Conservation (phyloP, 2,329 filamentous ascomycete genomes). For the Penicillium sclerotiorum region DNA sequence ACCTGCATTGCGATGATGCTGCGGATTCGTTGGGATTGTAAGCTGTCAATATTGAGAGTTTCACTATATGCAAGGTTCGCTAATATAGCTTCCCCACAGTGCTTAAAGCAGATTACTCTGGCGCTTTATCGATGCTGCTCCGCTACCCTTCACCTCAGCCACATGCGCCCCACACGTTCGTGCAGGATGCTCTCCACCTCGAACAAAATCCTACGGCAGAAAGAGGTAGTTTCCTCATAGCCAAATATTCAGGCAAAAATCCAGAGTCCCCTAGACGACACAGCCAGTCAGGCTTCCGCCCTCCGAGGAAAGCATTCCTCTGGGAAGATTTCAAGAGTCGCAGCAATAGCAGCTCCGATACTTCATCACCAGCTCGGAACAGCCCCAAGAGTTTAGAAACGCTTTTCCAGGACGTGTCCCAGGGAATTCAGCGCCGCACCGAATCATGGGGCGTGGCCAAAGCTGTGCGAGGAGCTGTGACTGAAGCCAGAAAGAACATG, state of each 20-base stretch:
- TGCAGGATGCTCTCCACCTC: conserved; percentile 74
- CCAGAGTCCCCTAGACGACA: conserved; percentile 36
- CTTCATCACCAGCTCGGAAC: conserved; percentile 39
- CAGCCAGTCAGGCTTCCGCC: conserved; percentile 23
- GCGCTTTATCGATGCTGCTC: conserved; percentile 77
- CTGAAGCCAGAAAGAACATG: conserved; percentile 50
- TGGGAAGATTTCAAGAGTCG: conserved; percentile 32
- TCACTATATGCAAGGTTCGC: neutral
- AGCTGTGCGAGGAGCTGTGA: conserved; percentile 51
- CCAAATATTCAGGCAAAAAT: conserved; percentile 50
- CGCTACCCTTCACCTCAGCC: conserved; percentile 74
- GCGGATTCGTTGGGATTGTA: conserved; percentile 85
- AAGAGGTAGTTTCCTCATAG: conserved; percentile 47
- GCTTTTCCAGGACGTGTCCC: conserved; percentile 52
- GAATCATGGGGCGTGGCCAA: conserved; percentile 54
- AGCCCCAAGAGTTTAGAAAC: conserved; percentile 48
- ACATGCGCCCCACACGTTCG: conserved; percentile 74
- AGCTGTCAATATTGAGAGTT: conserved; percentile 35
- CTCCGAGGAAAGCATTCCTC: conserved; percentile 25
- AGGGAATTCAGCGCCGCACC: conserved; percentile 50
- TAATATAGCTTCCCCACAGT: conserved; percentile 54
- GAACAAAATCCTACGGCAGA: conserved; percentile 48
- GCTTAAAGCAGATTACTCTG: conserved; percentile 83
- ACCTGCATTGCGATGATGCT: conserved; percentile 95
- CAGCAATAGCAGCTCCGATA: conserved; percentile 38